These are phyloP conservation scores for Fraxinus anomala DNA, from an alignment of 257 asterid genomes.

Conservation along the genomic window DNA sequence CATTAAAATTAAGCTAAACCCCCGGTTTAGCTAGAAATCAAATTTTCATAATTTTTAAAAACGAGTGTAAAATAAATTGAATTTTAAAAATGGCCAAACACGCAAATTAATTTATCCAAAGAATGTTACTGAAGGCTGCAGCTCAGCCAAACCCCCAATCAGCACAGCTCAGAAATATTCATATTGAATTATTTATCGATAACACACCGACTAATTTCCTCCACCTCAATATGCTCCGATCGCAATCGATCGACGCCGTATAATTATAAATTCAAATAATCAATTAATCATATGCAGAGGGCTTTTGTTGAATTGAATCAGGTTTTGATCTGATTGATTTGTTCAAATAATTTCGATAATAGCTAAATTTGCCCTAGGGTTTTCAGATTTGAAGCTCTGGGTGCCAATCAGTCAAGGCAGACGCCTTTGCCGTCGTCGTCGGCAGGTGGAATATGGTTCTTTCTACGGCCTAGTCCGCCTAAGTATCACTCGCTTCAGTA, in stretches of 20 bases:
- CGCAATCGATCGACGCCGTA: not conserved
- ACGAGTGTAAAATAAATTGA: too few species aligned
- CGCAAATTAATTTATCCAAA: too few species aligned
- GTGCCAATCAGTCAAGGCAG: slow-evolving; percentile 98
- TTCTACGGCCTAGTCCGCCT: slow-evolving; percentile 70
- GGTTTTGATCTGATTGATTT: slow-evolving; percentile 32
- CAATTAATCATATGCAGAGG: slow-evolving; percentile 9
- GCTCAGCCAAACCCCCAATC: not conserved
- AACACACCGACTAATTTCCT: not conserved
- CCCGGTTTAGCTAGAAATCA: too few species aligned
- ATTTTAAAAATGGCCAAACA: too few species aligned
- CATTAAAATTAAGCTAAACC: too few species aligned
- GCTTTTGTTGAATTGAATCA: slow-evolving; percentile 28
- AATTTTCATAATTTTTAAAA: too few species aligned
- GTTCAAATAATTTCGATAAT: slow-evolving; percentile 28
- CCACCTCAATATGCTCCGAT: not conserved
- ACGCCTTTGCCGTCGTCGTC: slow-evolving; percentile 74
- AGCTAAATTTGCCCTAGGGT: slow-evolving; percentile 40
- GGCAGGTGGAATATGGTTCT: slow-evolving; percentile 95
- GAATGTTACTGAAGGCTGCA: not conserved
- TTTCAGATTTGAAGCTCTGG: slow-evolving; percentile 83
- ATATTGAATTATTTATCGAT: too few species aligned
- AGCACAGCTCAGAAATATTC: not conserved
- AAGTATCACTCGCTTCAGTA: slow-evolving; percentile 76
- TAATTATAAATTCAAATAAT: not conserved